A percentile compares a stretch with the other conserved stretches of the same genome.
Evolutionary conservation across 306 rosid genomes (phyloP).

Genomic region (Citrullus mucosospermus): DNA sequence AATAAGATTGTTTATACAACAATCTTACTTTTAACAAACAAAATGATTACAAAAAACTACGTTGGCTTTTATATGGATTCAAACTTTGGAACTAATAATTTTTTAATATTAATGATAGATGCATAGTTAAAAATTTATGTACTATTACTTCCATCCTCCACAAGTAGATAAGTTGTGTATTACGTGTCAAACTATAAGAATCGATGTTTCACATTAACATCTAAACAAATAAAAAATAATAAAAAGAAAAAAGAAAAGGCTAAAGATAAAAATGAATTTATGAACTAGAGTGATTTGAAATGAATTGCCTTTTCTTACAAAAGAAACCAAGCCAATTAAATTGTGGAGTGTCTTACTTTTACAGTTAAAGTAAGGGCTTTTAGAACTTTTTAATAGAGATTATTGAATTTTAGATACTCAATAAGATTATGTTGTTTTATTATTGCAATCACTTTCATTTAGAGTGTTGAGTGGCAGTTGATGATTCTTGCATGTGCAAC

Average conservation of each 20-base stretch:
- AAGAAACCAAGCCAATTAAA: background rate
- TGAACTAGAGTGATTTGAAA: background rate
- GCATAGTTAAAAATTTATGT: background rate
- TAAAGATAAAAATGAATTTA: background rate
- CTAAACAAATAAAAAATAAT: background rate
- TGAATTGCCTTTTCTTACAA: background rate
- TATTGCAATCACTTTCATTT: conserved; percentile 11
- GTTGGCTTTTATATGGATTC: background rate
- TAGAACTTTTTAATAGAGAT: background rate
- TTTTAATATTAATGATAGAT: background rate
- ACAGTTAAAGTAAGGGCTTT: background rate
- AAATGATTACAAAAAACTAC: background rate
- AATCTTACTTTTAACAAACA: background rate
- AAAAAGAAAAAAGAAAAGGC: no score
- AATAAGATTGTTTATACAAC: background rate
- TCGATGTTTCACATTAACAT: background rate
- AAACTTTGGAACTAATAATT: background rate
- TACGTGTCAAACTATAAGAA: background rate
- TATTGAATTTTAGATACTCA: conserved; percentile 5
- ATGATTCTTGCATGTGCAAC: conserved; percentile 30
- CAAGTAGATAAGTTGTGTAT: background rate
- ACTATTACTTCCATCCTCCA: background rate
- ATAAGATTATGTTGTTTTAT: background rate
- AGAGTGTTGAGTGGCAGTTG: conserved; percentile 30
- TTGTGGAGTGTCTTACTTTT: background rate